These are phyloP conservation scores for Nicotiana knightiana DNA, from an alignment of 257 asterid species.

Conservation along the genomic window DNA sequence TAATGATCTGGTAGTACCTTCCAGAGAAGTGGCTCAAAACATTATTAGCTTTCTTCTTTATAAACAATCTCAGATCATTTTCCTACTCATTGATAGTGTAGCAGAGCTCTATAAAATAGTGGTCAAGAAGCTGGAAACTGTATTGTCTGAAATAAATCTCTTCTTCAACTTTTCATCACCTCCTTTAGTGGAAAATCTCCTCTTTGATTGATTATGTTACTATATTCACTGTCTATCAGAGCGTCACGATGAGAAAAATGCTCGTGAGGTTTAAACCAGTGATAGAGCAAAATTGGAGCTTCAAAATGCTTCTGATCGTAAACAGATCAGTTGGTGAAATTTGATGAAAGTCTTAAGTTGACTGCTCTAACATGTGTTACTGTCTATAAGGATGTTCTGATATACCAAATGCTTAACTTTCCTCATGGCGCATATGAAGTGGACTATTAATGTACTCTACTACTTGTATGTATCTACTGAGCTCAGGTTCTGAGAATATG, in stretches of 20 bases:
- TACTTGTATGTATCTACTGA: too few species aligned
- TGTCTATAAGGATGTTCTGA: too few species aligned
- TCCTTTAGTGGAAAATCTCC: not conserved
- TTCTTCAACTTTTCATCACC: not conserved
- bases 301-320: constrained; percentile 21
- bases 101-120: not conserved
- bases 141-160: not conserved
- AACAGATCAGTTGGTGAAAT: constrained; percentile 10
- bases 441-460: too few species aligned
- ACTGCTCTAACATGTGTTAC: not conserved
- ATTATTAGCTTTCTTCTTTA: not conserved
- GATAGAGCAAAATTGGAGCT: constrained; percentile 21
- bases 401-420: too few species aligned
- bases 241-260: constrained; percentile 21
- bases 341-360: constrained; percentile 3
- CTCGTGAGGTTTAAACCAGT: constrained; percentile 32
- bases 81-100: not conserved
- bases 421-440: too few species aligned
- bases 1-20: not conserved
- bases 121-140: not conserved
- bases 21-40: not conserved
- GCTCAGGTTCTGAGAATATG: too few species aligned
- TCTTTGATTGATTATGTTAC: not conserved
- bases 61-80: not conserved
- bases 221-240: constrained; percentile 23